These are phyloP conservation scores for Vigna hirtella DNA, from an alignment of 306 rosid species.

Conservation along the genomic window DNA sequence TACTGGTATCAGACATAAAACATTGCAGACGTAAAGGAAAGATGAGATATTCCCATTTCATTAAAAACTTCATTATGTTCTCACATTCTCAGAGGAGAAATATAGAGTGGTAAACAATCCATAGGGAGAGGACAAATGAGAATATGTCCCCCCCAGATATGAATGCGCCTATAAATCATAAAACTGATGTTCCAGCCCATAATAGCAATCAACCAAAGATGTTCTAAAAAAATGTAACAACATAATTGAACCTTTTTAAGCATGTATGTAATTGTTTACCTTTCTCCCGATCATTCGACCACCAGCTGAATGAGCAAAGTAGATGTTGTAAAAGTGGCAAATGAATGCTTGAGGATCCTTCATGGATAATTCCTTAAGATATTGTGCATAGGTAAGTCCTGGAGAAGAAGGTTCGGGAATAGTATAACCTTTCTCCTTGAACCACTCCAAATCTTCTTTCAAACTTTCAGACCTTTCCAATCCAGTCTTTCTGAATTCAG, in stretches of 20 bases:
- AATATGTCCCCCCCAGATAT: background rate
- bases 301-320: constrained; percentile 97
- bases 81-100: background rate
- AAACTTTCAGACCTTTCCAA: constrained; percentile 89
- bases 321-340: constrained; percentile 93
- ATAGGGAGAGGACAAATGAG: background rate
- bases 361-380: constrained; percentile 79
- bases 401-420: constrained; percentile 93
- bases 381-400: constrained; percentile 71
- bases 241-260: constrained; percentile 15
- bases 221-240: background rate
- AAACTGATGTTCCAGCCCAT: background rate
- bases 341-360: constrained; percentile 89
- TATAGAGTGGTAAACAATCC: background rate
- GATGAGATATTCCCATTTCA: background rate
- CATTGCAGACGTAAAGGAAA: background rate
- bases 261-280: constrained; percentile 37
- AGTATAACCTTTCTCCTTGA: constrained; percentile 82
- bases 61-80: background rate
- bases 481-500: constrained; percentile 88
- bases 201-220: constrained; percentile 24
- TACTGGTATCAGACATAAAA: background rate
- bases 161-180: constrained; percentile 16
- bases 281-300: constrained; percentile 91
- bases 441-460: constrained; percentile 94